Evolutionary conservation across 768 basidiomycete genomes (phyloP), one percentile per base, ranked within the genome.

Genomic region (Leccinellum rugosiceps): DNA sequence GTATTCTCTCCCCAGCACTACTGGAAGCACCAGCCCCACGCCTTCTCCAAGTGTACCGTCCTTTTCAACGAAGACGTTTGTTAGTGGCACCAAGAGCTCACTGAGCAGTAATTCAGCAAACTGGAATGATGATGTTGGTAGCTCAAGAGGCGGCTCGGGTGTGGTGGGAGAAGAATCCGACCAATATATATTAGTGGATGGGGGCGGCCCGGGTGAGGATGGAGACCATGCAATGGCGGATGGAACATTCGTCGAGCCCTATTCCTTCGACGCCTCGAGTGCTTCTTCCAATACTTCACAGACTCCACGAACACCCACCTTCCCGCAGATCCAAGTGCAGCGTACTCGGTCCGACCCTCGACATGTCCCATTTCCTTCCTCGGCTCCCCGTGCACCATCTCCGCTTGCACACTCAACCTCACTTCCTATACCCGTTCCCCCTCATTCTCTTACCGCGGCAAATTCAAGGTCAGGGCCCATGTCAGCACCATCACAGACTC

Each of bases 101-200:
- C 21, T 64, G 26, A 15, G 58, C 10, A 66, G 50, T 46, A 63
- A 66, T 50, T 50, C 59, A 8, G 50, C 54, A 23, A 62, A 60
- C 17, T 31, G 9, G 48, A 57, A 45, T 15, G 56, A 41, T n/a
- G 56, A 43, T 14, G 26, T 34, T 17, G 41, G 41, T 44, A 35
- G 50, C 11, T 34, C 63, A 30, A 49, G 54, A 25, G 41, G 32
- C 44, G 28, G 10, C 15, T 44, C 32, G 1, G 28, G 44, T 38
- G 38, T 45, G n/a, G 41, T 49, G 3, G 57, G 55, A 6, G 64
- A 56, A 38, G 66, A 55, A 50, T 58, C 60, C 2, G 69, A 66
- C 4, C 70, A 59, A 35, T 73, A 66, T 25, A 58, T 73, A 1
- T 55, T 73, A 48, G 68, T 73, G 21, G 50, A 66, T 14, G 72